These are phyloP conservation scores for Lipomyces starkeyi DNA, from an alignment of 805 yeast species.

Conservation along the genomic window DNA sequence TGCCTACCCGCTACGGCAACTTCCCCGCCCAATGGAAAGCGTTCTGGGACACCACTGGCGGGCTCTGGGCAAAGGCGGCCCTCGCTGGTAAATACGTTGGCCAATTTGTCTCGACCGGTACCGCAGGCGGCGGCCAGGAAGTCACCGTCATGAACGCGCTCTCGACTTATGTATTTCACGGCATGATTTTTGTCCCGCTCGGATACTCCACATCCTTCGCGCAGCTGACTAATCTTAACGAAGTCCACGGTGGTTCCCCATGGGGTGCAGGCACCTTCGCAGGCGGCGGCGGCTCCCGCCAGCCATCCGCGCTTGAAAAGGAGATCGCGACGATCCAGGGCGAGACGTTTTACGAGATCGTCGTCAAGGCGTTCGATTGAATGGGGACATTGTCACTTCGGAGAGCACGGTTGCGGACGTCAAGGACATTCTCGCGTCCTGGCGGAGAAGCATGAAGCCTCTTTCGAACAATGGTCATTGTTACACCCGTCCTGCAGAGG, in stretches of 20 bases:
- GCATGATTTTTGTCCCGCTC: constrained; percentile 77
- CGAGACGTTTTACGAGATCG: constrained; percentile 59
- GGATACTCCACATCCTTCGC: constrained; percentile 69
- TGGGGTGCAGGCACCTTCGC: constrained; percentile 88
- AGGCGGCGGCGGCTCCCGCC: constrained; percentile 77
- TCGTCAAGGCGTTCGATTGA: constrained; percentile 39
- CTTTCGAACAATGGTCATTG: constrained; percentile 9
- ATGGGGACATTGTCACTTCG: constrained; percentile 15
- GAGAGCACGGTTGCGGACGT: constrained; percentile 19
- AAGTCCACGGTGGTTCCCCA: constrained; percentile 79
- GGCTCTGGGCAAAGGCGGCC: constrained; percentile 72
- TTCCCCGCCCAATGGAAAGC: constrained; percentile 78
- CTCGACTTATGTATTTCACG: constrained; percentile 76
- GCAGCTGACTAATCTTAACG: constrained; percentile 59
- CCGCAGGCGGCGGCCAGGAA: constrained; percentile 86
- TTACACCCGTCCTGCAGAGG: constrained; percentile 11
- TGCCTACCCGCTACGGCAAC: constrained; percentile 86
- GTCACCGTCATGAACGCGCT: constrained; percentile 66
- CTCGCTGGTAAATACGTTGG: constrained; percentile 77
- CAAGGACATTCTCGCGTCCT: neutral
- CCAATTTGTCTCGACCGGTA: constrained; percentile 73
- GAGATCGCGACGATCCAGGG: constrained; percentile 72
- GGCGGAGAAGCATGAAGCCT: neutral
- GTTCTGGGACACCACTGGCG: constrained; percentile 80
- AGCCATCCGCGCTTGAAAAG: constrained; percentile 66